phyloP scores from a whole-genome alignment of 306 rosid genomes.

The Sicyos baderoa region DNA sequence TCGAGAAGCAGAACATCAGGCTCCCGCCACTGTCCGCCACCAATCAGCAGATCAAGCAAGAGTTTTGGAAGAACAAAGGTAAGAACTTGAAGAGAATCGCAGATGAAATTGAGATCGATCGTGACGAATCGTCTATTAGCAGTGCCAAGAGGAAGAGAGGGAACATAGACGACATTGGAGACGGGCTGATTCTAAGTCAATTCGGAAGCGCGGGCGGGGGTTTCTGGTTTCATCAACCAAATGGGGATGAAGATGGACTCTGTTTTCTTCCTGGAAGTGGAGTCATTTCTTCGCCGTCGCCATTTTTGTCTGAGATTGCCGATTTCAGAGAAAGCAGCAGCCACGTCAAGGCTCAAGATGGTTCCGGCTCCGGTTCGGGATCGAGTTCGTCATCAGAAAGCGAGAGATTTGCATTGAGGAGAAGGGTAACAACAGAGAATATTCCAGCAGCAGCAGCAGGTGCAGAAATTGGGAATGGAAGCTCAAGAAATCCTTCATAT shows the following conservation, averaged over 20 bases:
- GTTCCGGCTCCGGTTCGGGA: slow-evolving; percentile 27
- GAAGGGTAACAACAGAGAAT: slow-evolving; percentile 38
- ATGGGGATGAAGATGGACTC: slow-evolving; percentile 56
- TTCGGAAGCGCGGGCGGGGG: slow-evolving; percentile 40
- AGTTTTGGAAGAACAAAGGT: slow-evolving; percentile 52
- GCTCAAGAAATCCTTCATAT: slow-evolving; percentile 41
- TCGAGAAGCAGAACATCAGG: slow-evolving; percentile 75
- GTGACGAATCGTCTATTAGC: slow-evolving; percentile 38
- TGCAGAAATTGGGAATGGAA: slow-evolving; percentile 58
- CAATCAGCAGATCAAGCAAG: slow-evolving; percentile 28
- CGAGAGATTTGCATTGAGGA: slow-evolving; percentile 40
- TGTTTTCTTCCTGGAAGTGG: slow-evolving; percentile 57
- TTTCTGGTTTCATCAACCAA: slow-evolving; percentile 58
- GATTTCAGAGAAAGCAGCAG: slow-evolving; percentile 49
- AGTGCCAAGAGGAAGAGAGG: slow-evolving; percentile 67
- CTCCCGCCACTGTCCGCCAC: slow-evolving; percentile 64
- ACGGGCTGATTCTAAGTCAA: slow-evolving; percentile 41
- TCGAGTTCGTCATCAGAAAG: slow-evolving; percentile 70
- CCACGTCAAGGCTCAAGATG: slow-evolving; percentile 36
- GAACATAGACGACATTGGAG: slow-evolving; percentile 26
- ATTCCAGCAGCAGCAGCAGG: slow-evolving; percentile 27
- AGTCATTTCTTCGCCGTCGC: slow-evolving; percentile 50
- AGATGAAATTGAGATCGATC: slow-evolving; percentile 35
- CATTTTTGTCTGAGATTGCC: slow-evolving; percentile 53
- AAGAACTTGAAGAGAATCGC: slow-evolving; percentile 73